These are phyloP conservation scores for Eurotiales sp. DNA, from an alignment of 2,329 filamentous ascomycete species.

Conservation along the genomic window DNA sequence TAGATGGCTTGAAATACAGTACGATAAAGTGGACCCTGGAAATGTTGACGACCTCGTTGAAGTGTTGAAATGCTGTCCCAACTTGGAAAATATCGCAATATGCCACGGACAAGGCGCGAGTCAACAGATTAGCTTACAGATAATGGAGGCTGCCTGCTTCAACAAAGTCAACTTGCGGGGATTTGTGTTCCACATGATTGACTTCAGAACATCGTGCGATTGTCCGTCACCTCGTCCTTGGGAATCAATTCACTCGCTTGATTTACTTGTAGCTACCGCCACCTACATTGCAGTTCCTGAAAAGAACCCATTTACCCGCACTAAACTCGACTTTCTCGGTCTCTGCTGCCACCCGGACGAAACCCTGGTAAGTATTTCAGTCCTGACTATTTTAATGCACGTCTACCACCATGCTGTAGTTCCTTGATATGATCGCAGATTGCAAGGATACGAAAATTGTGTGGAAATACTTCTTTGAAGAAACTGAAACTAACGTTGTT, in stretches of 20 bases:
- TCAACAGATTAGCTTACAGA: background rate
- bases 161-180: background rate
- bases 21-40: background rate
- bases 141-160: background rate
- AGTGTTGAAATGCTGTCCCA: background rate
- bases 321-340: constrained; percentile 4
- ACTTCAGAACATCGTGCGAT: background rate
- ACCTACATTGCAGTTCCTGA: background rate
- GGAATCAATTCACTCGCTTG: background rate
- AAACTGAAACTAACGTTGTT: background rate
- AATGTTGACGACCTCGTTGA: background rate
- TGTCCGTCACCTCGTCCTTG: background rate
- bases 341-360: constrained; percentile 1
- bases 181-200: constrained; percentile 1
- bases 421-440: too few species aligned
- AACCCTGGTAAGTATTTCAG: background rate
- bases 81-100: constrained; percentile 1
- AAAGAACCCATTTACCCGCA: constrained; percentile 2
- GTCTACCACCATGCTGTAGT: background rate
- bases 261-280: background rate
- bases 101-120: background rate
- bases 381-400: background rate
- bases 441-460: too few species aligned
- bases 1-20: constrained; percentile 4
- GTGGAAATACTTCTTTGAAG: background rate